phyloP scores from a whole-genome alignment of 192 early-diverging fungal species.

The Jimgerdemannia lactiflua region DNA sequence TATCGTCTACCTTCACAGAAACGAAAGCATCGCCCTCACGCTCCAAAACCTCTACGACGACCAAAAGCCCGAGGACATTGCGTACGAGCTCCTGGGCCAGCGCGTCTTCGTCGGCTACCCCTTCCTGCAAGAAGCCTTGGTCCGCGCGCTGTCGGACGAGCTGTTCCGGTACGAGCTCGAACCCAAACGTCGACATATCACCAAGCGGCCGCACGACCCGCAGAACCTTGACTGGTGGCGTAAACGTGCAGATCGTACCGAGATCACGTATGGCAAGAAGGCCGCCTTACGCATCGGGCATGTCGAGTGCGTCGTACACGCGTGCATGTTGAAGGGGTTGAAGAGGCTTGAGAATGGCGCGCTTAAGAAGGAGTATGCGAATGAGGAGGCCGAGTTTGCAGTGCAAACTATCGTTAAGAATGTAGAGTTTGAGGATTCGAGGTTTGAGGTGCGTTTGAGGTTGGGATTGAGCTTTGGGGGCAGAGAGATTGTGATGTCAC shows the following conservation, averaged over 20 bases:
- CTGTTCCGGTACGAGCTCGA: conserved; percentile 55
- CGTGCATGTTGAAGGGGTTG: conserved; percentile 63
- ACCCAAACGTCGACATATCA: conserved; percentile 35
- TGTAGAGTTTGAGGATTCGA: conserved; percentile 63
- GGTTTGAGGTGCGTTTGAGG: conserved; percentile 49
- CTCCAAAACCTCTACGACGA: conserved; percentile 51
- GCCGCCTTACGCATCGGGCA: conserved; percentile 69
- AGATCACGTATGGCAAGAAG: conserved; percentile 64
- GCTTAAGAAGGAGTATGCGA: conserved; percentile 68
- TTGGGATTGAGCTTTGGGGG: no score
- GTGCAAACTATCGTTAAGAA: conserved; percentile 59
- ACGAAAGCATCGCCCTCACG: conserved; percentile 71
- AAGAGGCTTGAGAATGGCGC: conserved; percentile 64
- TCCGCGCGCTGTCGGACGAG: conserved; percentile 74
- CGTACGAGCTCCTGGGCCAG: conserved; percentile 51
- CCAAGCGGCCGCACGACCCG: conserved; percentile 37
- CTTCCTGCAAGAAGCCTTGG: conserved; percentile 77
- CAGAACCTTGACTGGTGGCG: conserved; percentile 49
- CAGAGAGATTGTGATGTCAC: no score
- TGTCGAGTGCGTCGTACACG: conserved; percentile 58
- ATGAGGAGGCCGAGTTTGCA: conserved; percentile 43
- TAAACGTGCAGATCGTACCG: conserved; percentile 55
- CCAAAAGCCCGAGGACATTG: conserved; percentile 52
- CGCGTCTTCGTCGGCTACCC: conserved; percentile 81
- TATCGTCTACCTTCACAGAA: conserved; percentile 38